Evolutionary conservation across 2,329 filamentous ascomycete genomes (phyloP), one percentile per base, ranked within the genome.

Genomic region (Cladosporium austrohemisphaericum): DNA sequence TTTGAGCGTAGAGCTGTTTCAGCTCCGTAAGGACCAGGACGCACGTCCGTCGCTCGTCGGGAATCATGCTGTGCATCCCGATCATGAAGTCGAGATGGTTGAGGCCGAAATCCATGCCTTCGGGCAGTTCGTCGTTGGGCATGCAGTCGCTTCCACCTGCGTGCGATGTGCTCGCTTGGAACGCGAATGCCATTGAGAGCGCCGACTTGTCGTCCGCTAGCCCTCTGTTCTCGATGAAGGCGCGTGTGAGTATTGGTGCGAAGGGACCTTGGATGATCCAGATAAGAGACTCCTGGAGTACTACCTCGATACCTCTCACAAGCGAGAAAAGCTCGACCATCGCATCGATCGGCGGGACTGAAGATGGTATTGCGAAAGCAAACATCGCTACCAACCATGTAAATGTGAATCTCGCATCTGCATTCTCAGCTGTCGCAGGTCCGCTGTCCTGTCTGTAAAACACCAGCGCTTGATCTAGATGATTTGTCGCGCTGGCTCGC

Each of bases 71-170:
- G 16, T 64, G 58, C 16, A 60, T 50, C 3, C 56, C 60, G 37
- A 65, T 55, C 60, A 65, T 62, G 53, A 57, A 64, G 41, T 64
- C 61, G 18, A 65, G 57, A 49, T 65, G 61, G n/a, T 52, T 52
- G 22, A 65, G 49, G 6, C 62, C 60, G 32, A 60, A 59, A 40
- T 62, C 60, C 52, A 63, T 57, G 22, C 57, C 57, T 26, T 63
- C 57, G 1, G 59, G 61, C 9, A 60, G 14, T 8, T 20, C 33
- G 8, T 47, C 25, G 16, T 19, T 29, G 9, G 7, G 29, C 28
- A 47, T 23, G 19, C 44, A 47, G 13, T 38, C 44, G 33, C n/a
- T 25, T 16, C 44, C 33, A 4, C 5, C 23, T 9, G 33, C 22
- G 18, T 47, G 44, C 11, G 33, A 37, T 3, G 33, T 38, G 33